Evolutionary conservation across 73 alveolate species (phyloP).

Genomic region (Symbiodinium pilosum): DNA sequence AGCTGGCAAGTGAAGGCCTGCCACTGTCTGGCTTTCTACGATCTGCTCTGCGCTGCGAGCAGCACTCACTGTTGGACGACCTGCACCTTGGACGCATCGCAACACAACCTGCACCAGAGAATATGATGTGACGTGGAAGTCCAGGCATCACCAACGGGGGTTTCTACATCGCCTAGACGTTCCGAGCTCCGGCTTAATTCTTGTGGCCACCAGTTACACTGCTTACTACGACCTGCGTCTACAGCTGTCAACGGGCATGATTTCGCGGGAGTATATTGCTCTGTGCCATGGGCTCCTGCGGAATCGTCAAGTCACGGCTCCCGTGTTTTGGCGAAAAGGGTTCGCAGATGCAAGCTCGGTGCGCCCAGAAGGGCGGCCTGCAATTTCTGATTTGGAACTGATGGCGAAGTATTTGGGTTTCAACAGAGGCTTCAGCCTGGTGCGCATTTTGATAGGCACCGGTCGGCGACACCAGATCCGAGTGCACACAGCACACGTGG

Average conservation of each 20-base stretch:
- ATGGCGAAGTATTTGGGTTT: neutral
- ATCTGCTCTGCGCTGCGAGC: neutral
- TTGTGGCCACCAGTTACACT: neutral
- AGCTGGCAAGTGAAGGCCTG: neutral
- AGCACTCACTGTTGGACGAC: neutral
- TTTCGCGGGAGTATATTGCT: neutral
- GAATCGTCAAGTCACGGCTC: neutral
- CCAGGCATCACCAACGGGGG: constrained; percentile 21
- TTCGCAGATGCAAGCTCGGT: neutral
- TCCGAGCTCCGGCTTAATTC: neutral
- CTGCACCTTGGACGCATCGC: neutral
- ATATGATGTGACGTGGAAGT: neutral
- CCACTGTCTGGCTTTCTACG: constrained; percentile 16
- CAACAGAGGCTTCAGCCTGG: neutral
- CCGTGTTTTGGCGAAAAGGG: neutral
- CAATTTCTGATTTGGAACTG: neutral
- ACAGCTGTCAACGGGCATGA: neutral
- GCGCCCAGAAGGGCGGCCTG: neutral
- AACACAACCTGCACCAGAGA: neutral
- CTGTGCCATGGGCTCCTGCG: neutral
- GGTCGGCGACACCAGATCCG: constrained; percentile 94
- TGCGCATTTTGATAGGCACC: neutral
- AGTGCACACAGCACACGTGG: constrained; percentile 35
- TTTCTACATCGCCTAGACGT: constrained; percentile 32
- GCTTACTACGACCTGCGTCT: neutral